Conservation (phyloP, 2,329 filamentous ascomycete species). For the Mycocentrospora acerina region DNA sequence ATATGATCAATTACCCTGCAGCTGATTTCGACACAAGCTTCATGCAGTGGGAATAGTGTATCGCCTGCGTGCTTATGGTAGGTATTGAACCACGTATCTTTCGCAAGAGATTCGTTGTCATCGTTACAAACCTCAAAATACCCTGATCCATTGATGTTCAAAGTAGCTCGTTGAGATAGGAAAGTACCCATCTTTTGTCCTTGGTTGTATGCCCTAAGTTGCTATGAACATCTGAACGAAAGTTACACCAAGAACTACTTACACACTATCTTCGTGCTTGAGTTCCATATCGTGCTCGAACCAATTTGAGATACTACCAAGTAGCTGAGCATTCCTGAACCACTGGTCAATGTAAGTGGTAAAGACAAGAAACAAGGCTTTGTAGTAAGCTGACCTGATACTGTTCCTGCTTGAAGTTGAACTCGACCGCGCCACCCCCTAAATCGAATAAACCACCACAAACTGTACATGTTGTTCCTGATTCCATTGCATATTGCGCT, state of each 20-base stretch:
- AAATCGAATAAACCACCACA: constrained; percentile 31
- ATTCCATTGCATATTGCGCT: constrained; percentile 22
- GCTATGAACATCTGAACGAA: too few species aligned
- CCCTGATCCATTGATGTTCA: constrained; percentile 11
- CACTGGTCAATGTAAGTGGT: constrained; percentile 14
- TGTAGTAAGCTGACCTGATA: constrained; percentile 16
- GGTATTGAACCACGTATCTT: constrained; percentile 16
- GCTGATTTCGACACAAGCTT: constrained; percentile 22
- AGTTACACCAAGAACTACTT: not conserved
- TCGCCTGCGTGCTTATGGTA: constrained; percentile 11
- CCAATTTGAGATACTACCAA: constrained; percentile 15
- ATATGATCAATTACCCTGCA: constrained; percentile 16
- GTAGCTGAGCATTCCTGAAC: constrained; percentile 23
- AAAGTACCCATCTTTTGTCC: constrained; percentile 9
- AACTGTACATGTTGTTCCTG: constrained; percentile 25
- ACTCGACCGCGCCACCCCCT: constrained; percentile 20
- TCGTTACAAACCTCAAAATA: constrained; percentile 17
- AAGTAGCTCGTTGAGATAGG: constrained; percentile 20
- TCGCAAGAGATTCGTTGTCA: constrained; percentile 6
- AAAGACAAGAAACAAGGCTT: not conserved
- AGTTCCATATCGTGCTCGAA: constrained; percentile 10
- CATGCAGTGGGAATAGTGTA: constrained; percentile 27
- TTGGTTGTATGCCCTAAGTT: too few species aligned
- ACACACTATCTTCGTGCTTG: constrained; percentile 9
- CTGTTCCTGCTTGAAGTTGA: constrained; percentile 17